A percentile compares a stretch with the other conserved stretches of the same genome.
phyloP scores from a whole-genome alignment of 139 green algal species.

The Chlorella sp. region DNA sequence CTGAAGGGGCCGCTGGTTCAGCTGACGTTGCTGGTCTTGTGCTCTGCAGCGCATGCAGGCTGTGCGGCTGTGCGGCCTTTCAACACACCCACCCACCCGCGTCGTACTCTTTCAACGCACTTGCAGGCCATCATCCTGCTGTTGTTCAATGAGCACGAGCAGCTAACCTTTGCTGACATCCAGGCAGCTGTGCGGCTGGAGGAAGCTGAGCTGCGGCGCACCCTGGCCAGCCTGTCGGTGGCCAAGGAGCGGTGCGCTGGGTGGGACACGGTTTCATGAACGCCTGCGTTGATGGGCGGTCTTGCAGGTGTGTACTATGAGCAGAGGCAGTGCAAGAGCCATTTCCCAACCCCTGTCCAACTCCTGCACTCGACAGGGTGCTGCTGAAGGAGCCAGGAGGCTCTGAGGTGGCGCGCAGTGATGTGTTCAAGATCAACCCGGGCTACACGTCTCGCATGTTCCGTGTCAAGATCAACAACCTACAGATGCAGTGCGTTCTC shows the following conservation, averaged over 20 bases:
- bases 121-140: conserved; percentile 90
- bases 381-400: conserved; percentile 92
- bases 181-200: conserved; percentile 61
- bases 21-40: too few relatives aligned
- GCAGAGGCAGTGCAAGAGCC: too few relatives aligned
- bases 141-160: conserved; percentile 92
- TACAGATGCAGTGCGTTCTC: conserved; percentile 84
- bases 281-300: too few relatives aligned
- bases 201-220: conserved; percentile 90
- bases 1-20: too few relatives aligned
- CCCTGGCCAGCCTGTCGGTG: conserved; percentile 90
- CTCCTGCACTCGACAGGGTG: conserved; percentile 58
- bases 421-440: conserved; percentile 90
- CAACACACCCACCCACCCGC: too few relatives aligned
- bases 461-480: conserved; percentile 96
- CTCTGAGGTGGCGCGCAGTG: conserved; percentile 81
- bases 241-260: conserved; percentile 71
- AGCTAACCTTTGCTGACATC: conserved; percentile 82
- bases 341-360: too few relatives aligned
- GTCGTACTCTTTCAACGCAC: too few relatives aligned
- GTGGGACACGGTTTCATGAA: too few relatives aligned
- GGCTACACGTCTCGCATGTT: conserved; percentile 85
- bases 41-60: background rate
- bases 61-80: background rate
- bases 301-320: too few relatives aligned